Conservation (phyloP, 2,329 filamentous ascomycete genomes). For the Aspergillus glaucus region DNA sequence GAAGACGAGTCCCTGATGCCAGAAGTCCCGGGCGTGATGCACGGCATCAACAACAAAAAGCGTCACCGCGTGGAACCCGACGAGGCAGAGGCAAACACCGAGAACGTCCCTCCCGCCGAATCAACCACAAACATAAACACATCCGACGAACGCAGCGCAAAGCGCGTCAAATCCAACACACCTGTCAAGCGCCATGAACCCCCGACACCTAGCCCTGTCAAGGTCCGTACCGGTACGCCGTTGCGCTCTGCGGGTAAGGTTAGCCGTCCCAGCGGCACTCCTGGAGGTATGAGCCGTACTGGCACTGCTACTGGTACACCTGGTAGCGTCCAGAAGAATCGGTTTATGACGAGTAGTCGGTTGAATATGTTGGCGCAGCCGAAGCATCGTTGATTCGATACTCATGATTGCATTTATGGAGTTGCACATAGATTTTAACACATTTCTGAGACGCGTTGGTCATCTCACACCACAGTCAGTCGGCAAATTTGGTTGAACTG, state of each 20-base stretch:
- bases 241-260: slow-evolving; percentile 13
- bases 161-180: slow-evolving; percentile 30
- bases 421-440: slow-evolving; percentile 4
- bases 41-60: slow-evolving; percentile 38
- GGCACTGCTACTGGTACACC: background rate
- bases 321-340: slow-evolving; percentile 11
- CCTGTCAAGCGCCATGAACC: slow-evolving; percentile 14
- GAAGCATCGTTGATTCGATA: slow-evolving; percentile 28
- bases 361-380: slow-evolving; percentile 44
- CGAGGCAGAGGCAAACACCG: slow-evolving; percentile 19
- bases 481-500: background rate
- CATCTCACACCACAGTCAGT: background rate
- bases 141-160: slow-evolving; percentile 23
- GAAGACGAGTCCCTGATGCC: slow-evolving; percentile 16
- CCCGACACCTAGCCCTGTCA: slow-evolving; percentile 29
- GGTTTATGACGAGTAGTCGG: slow-evolving; percentile 39
- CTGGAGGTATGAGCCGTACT: slow-evolving; percentile 20
- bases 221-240: slow-evolving; percentile 28
- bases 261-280: slow-evolving; percentile 17
- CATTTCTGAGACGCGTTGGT: background rate
- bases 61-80: slow-evolving; percentile 29
- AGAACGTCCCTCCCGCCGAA: slow-evolving; percentile 27
- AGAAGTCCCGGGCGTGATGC: slow-evolving; percentile 30
- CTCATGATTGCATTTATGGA: slow-evolving; percentile 6
- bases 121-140: slow-evolving; percentile 7